Evolutionary conservation across 2,329 filamentous ascomycete genomes (phyloP).

Genomic region (Xylaria sp.): DNA sequence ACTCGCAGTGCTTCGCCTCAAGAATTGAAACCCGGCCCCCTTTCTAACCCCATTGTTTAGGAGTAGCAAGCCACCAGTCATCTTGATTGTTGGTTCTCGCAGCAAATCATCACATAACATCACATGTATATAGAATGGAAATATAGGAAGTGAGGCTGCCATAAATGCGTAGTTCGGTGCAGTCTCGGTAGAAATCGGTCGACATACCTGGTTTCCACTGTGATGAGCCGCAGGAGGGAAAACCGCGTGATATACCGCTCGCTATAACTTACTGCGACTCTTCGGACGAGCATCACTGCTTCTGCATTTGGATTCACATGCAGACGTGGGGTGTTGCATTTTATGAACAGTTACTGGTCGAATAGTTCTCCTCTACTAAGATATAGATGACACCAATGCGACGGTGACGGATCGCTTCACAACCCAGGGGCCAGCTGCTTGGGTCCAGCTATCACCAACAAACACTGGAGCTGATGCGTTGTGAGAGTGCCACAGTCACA

Average conservation of each 20-base stretch:
- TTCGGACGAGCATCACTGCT: neutral
- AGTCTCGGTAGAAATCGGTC: neutral
- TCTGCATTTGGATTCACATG: slow-evolving; percentile 7
- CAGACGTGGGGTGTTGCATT: slow-evolving; percentile 25
- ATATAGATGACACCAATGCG: slow-evolving; percentile 18
- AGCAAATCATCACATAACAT: slow-evolving; percentile 14
- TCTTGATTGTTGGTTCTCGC: slow-evolving; percentile 1
- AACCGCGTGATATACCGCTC: slow-evolving; percentile 9
- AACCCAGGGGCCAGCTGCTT: slow-evolving; percentile 19
- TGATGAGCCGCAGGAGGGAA: slow-evolving; percentile 12
- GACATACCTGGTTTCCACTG: neutral
- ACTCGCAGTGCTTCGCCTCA: neutral
- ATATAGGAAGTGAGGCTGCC: slow-evolving; percentile 9
- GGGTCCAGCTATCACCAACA: slow-evolving; percentile 21
- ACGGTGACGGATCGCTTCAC: slow-evolving; percentile 15
- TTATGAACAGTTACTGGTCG: slow-evolving; percentile 1
- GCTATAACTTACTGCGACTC: neutral
- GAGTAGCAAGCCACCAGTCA: slow-evolving; percentile 6
- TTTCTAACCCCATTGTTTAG: slow-evolving; percentile 9
- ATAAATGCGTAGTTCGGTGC: slow-evolving; percentile 13
- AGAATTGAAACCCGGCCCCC: slow-evolving; percentile 7
- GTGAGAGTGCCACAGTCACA: neutral
- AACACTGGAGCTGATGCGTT: slow-evolving; percentile 13
- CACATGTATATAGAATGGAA: slow-evolving; percentile 2
- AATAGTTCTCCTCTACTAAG: neutral